These are phyloP conservation scores for Exophiala bonariae DNA, from an alignment of 2,329 filamentous ascomycete genomes.

Conservation along the genomic window DNA sequence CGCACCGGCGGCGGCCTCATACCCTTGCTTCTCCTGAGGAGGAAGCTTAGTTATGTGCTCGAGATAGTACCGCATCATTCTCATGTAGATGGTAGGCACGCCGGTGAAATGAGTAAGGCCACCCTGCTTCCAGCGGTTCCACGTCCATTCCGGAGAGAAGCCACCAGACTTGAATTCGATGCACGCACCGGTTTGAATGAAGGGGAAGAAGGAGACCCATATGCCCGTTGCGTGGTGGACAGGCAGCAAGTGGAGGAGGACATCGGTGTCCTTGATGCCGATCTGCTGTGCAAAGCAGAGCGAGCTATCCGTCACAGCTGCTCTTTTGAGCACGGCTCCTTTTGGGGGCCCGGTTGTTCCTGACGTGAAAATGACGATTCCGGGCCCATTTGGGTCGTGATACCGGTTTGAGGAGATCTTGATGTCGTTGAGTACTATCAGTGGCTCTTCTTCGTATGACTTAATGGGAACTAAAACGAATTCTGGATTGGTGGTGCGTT, in stretches of 20 bases:
- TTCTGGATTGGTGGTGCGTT: conserved; percentile 20
- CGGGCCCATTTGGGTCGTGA: conserved; percentile 34
- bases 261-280: conserved; percentile 29
- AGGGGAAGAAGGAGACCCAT: conserved; percentile 37
- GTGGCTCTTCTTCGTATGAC: conserved; percentile 21
- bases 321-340: conserved; percentile 26
- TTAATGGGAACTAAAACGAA: conserved; percentile 30
- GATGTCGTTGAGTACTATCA: conserved; percentile 21
- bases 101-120: conserved; percentile 39
- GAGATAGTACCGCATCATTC: conserved; percentile 38
- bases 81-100: conserved; percentile 47
- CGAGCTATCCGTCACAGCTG: conserved; percentile 29
- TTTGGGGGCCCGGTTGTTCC: conserved; percentile 32
- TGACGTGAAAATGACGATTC: conserved; percentile 33
- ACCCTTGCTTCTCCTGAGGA: conserved; percentile 32
- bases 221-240: conserved; percentile 34
- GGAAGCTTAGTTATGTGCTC: conserved; percentile 25
- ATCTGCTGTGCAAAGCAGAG: conserved; percentile 28
- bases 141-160: conserved; percentile 39
- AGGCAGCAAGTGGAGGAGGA: conserved; percentile 38
- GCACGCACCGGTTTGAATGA: conserved; percentile 39
- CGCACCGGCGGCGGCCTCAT: conserved; percentile 41
- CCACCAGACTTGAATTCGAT: conserved; percentile 45
- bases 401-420: conserved; percentile 33
- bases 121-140: conserved; percentile 39